Conservation (phyloP, 2,329 filamentous ascomycete species). For the Metarhizium anisopliae region DNA sequence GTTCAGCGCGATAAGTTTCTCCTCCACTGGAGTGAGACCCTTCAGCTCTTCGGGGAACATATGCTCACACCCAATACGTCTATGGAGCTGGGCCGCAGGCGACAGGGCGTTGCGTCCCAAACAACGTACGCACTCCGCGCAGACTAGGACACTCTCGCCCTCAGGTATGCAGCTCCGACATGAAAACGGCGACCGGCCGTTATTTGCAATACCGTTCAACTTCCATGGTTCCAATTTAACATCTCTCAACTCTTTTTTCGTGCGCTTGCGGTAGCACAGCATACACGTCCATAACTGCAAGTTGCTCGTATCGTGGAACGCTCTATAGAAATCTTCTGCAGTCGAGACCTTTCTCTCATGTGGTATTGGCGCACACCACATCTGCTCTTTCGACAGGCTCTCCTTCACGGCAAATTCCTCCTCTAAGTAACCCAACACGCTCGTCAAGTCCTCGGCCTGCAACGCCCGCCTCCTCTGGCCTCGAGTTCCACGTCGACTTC, state of each 20-base stretch:
- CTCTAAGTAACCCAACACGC: neutral
- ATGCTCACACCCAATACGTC: too few species aligned
- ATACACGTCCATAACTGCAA: neutral
- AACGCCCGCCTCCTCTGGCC: neutral
- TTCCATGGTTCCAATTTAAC: too few species aligned
- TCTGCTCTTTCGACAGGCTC: neutral
- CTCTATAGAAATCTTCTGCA: neutral
- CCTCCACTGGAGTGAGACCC: neutral
- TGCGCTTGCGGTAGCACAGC: neutral
- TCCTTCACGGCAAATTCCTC: neutral
- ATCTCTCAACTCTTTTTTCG: neutral
- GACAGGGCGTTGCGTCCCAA: neutral
- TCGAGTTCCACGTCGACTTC: neutral
- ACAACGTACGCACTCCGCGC: neutral
- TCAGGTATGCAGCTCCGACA: too few species aligned
- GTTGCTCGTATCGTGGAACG: neutral
- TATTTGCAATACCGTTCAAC: too few species aligned
- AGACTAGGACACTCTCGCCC: neutral
- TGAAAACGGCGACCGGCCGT: too few species aligned
- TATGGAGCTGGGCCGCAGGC: too few species aligned
- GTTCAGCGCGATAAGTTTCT: neutral
- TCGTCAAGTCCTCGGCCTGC: neutral
- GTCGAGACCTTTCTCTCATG: neutral
- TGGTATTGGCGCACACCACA: neutral
- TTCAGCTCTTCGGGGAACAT: neutral